Evolutionary conservation across 805 yeast species (phyloP).

Genomic region (Metschnikowia proteae): DNA sequence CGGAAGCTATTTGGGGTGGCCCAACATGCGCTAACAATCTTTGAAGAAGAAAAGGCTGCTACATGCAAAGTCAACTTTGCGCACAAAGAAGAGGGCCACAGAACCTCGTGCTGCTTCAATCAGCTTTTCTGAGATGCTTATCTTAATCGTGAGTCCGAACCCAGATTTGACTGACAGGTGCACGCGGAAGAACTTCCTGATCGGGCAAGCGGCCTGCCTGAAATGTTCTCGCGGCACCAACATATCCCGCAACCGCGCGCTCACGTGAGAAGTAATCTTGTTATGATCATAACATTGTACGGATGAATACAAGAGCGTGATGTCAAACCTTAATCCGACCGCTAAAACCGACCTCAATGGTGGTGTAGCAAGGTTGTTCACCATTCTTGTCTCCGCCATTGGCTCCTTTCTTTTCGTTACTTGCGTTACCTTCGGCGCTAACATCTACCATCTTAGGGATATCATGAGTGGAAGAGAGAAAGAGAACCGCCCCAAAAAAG

Average conservation of each 20-base stretch:
- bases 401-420: constrained; percentile 29
- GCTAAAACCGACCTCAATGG: constrained; percentile 19
- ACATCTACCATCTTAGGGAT: constrained; percentile 29
- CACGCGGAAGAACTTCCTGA: too few relatives aligned
- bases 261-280: neutral
- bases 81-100: too few relatives aligned
- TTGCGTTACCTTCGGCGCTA: constrained; percentile 24
- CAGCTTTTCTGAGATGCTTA: too few relatives aligned
- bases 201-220: neutral
- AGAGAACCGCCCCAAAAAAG: constrained; percentile 23
- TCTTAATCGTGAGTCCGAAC: too few relatives aligned
- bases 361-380: constrained; percentile 17
- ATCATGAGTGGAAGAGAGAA: constrained; percentile 29
- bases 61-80: too few relatives aligned
- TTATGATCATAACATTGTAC: neutral
- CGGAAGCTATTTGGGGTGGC: too few relatives aligned
- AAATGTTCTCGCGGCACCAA: neutral
- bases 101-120: too few relatives aligned
- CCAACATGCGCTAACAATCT: too few relatives aligned
- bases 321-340: constrained; percentile 11
- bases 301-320: constrained; percentile 1
- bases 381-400: constrained; percentile 24
- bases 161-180: too few relatives aligned
- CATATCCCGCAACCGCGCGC: neutral
- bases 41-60: too few relatives aligned